phyloP scores from a whole-genome alignment of 495 filamentous ascomycete genomes.

The Xanthoparmelia taractica region DNA sequence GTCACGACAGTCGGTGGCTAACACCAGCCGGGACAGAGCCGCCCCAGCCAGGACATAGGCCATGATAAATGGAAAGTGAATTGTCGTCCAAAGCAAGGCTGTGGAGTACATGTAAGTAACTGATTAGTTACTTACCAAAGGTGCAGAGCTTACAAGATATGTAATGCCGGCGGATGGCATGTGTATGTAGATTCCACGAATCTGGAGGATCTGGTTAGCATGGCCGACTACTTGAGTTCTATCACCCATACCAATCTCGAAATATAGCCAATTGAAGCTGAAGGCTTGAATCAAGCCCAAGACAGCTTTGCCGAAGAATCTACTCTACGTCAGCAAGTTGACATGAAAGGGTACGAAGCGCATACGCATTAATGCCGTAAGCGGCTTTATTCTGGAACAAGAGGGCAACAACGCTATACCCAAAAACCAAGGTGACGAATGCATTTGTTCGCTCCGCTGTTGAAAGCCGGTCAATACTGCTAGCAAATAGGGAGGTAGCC shows the following conservation, averaged over 20 bases:
- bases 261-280: conserved; percentile 58
- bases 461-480: neutral
- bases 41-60: conserved; percentile 46
- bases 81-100: conserved; percentile 36
- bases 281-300: conserved; percentile 52
- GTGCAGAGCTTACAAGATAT: conserved; percentile 28
- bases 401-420: conserved; percentile 49
- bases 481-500: neutral
- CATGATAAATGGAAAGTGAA: conserved; percentile 52
- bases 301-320: conserved; percentile 50
- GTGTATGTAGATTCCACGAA: conserved; percentile 43
- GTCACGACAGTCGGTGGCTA: conserved; percentile 43
- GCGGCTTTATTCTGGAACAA: conserved; percentile 45
- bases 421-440: conserved; percentile 54
- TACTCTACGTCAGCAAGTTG: neutral
- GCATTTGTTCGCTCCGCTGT: conserved; percentile 48
- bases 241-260: conserved; percentile 40
- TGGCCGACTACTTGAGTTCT: neutral
- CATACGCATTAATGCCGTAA: conserved; percentile 43
- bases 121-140: neutral
- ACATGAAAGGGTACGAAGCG: too few species aligned
- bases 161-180: conserved; percentile 48
- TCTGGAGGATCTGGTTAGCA: conserved; percentile 22
- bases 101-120: neutral
- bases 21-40: conserved; percentile 46